phyloP scores from a whole-genome alignment of 202 grass and related monocot species.

The Miscanthus sacchariflorus region DNA sequence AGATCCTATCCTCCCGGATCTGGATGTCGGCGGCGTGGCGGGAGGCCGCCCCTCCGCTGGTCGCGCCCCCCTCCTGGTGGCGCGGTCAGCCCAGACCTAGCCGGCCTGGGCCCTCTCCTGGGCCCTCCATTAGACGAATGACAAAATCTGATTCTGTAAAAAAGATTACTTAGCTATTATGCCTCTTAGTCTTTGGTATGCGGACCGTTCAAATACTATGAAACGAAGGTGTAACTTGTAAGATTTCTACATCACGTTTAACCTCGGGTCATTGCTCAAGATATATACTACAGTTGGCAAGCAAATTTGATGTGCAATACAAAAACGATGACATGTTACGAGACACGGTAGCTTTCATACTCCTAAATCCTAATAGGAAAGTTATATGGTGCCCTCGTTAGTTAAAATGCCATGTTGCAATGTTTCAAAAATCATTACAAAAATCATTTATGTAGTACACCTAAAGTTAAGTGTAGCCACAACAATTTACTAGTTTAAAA shows the following conservation, averaged over 20 bases:
- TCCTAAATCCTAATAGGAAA: background rate
- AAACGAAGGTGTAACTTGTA: too few species aligned
- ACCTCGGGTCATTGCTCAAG: background rate
- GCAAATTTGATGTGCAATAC: background rate
- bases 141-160: background rate
- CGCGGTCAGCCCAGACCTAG: too few species aligned
- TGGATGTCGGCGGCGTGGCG: too few species aligned
- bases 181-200: background rate
- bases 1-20: too few species aligned
- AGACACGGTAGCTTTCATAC: conserved; percentile 1
- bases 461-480: background rate
- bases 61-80: too few species aligned
- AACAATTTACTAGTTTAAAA: background rate
- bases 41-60: too few species aligned
- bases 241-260: too few species aligned
- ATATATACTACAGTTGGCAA: background rate
- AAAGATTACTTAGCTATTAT: background rate
- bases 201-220: background rate
- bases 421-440: background rate
- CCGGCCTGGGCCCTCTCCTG: too few species aligned
- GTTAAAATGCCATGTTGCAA: background rate
- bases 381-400: background rate
- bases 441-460: background rate
- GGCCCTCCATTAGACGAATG: too few species aligned
- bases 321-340: conserved; percentile 1